These are phyloP conservation scores for Vitis riparia DNA, from an alignment of 164 flowering plant species.

Conservation along the genomic window DNA sequence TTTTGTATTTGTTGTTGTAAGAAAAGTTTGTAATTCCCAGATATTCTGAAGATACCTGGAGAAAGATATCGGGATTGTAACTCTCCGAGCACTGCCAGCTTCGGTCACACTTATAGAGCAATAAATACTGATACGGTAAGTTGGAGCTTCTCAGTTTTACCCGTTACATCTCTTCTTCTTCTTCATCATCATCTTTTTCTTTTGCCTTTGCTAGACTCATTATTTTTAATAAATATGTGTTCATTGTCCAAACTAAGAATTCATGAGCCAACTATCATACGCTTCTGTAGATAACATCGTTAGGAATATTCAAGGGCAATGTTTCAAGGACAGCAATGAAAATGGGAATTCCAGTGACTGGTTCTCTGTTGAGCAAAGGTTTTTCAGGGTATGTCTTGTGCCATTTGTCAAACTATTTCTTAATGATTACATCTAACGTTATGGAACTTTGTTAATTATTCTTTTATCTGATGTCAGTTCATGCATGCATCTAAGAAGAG, in stretches of 20 bases:
- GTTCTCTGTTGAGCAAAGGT: conserved; percentile 10
- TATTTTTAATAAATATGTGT: neutral
- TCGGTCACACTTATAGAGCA: conserved; percentile 13
- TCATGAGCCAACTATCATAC: neutral
- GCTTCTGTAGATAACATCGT: conserved; percentile 19
- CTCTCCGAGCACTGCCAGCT: conserved; percentile 15
- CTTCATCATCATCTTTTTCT: conserved; percentile 4
- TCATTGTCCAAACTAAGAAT: neutral
- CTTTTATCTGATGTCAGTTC: conserved; percentile 32
- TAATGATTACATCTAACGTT: neutral
- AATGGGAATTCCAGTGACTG: conserved; percentile 15
- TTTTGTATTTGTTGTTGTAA: conserved; percentile 1
- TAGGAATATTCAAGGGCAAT: conserved; percentile 21
- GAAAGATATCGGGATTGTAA: conserved; percentile 15
- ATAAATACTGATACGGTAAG: conserved; percentile 19
- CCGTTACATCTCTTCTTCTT: neutral
- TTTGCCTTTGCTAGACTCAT: neutral
- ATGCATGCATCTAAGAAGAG: conserved; percentile 27
- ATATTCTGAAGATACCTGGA: conserved; percentile 24
- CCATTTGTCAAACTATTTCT: neutral
- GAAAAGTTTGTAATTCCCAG: conserved; percentile 19
- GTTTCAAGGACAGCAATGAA: conserved; percentile 20
- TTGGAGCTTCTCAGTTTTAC: conserved; percentile 1
- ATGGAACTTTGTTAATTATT: neutral
- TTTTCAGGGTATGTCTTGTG: conserved; percentile 23